phyloP scores from a whole-genome alignment of 192 early-diverging fungal genomes.

The Jimgerdemannia lactiflua region DNA sequence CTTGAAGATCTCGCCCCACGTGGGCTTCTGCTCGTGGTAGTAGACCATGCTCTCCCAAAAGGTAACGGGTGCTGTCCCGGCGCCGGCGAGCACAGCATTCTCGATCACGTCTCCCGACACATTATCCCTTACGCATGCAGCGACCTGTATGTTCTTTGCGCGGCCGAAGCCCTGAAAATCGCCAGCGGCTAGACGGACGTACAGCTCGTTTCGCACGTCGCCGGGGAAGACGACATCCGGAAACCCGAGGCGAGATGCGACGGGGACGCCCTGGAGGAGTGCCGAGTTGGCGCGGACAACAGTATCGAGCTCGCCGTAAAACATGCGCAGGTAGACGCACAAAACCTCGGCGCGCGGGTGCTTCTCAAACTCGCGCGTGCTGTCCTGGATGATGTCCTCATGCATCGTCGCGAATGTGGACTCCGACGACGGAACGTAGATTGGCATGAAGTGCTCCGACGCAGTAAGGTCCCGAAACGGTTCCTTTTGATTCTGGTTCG shows the following conservation, averaged over 20 bases:
- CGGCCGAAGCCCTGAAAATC: conserved; percentile 50
- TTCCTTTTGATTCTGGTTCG: too few relatives aligned
- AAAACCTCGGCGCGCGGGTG: conserved; percentile 41
- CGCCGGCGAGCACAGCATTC: conserved; percentile 47
- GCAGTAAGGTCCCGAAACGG: conserved; percentile 4
- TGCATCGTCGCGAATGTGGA: conserved; percentile 44
- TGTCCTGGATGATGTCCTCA: conserved; percentile 53
- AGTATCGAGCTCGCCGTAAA: conserved; percentile 33
- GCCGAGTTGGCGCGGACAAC: conserved; percentile 40
- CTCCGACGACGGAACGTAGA: conserved; percentile 50
- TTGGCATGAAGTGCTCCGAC: conserved; percentile 46
- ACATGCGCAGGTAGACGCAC: conserved; percentile 41
- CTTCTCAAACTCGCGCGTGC: conserved; percentile 38
- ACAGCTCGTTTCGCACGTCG: conserved; percentile 56
- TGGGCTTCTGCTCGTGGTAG: conserved; percentile 55
- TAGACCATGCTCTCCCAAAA: conserved; percentile 58
- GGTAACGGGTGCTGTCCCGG: conserved; percentile 22
- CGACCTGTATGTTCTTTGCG: conserved; percentile 59
- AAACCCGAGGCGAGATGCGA: conserved; percentile 57
- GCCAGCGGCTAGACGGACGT: conserved; percentile 53
- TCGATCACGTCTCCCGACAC: conserved; percentile 50
- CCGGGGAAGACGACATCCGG: conserved; percentile 54
- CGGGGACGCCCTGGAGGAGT: conserved; percentile 35
- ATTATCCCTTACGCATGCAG: conserved; percentile 49
- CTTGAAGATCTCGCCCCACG: conserved; percentile 63